Base-by-base conservation (phyloP, 495 filamentous ascomycete species). In the Hypoxylon fragiforme region DNA sequence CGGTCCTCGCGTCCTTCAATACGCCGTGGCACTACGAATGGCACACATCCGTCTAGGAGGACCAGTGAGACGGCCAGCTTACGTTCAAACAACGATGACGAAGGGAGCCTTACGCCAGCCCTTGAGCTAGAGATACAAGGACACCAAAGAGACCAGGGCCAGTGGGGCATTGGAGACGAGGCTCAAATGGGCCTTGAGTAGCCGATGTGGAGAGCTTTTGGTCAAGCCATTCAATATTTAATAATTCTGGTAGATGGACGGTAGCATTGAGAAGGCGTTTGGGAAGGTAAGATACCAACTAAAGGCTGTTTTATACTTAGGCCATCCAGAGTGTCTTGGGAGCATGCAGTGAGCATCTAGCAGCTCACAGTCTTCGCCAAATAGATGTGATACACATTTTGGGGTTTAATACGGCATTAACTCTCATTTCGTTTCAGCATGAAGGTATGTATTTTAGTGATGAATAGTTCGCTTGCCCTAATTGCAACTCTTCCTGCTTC, bases 101-200 rank as follows among this genome's bases (percentile, higher is more conserved):
- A 71, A 47, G 63, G 63, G 19, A 44, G 60, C 20, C 41, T 69
- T 12, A 62, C 63, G 13, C 54, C 64, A 7, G 57, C 60, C 7
- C 54, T 73, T 4, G 62, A 64, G 34, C 46, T 71, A 30, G 70
- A 75, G 37, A 70, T 72, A 32, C 73, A 82, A 45, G 74, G 77
- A 24, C 79, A 80, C 56, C 52, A 58, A n/a, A 60, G 51, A 39
- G 67, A 68, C 39, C 65, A 60, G 32, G 65, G 62, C 3, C 64
- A 66, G 13, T 81, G 81, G 78, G 76, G 78, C 1, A 77, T 84
- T 46, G 77, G 77, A 2, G 81, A 83, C 48, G 80, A 81, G 48
- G 73, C 74, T 13, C 67, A 73, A 52, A 81, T 81, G 80, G 73
- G 71, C 6, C 65, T 81, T 22, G 77, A 77, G 34, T 79, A 24